These are phyloP conservation scores for Starmerella stigmatis DNA, from an alignment of 805 yeast genomes.

Conservation along the genomic window DNA sequence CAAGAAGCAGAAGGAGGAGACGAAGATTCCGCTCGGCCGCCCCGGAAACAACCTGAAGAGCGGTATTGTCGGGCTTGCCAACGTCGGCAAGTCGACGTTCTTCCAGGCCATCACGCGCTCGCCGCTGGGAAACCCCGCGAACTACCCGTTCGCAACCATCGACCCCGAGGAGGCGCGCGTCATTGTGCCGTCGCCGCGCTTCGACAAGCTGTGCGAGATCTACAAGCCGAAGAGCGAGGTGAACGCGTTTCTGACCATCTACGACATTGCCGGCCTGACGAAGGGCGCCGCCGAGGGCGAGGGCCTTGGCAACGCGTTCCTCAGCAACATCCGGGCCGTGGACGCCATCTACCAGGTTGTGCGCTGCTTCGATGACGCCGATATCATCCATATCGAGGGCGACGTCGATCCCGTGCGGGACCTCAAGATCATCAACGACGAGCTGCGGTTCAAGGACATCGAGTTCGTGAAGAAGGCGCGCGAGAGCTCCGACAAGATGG, in stretches of 20 bases:
- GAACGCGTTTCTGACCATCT: constrained; percentile 86
- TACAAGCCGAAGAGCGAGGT: constrained; percentile 76
- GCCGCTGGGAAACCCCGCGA: constrained; percentile 91
- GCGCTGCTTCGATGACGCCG: constrained; percentile 95
- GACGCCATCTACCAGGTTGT: constrained; percentile 98
- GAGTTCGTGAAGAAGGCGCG: constrained; percentile 82
- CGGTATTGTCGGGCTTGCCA: constrained; percentile 82
- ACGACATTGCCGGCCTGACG: constrained; percentile 96
- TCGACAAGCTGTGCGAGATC: constrained; percentile 61
- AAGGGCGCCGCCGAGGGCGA: constrained; percentile 95
- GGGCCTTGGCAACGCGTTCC: constrained; percentile 95
- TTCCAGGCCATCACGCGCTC: constrained; percentile 94
- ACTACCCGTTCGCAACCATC: constrained; percentile 95
- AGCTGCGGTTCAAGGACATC: constrained; percentile 90
- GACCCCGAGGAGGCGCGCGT: constrained; percentile 98
- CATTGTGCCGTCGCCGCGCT: constrained; percentile 80
- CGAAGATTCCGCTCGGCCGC: constrained; percentile 70
- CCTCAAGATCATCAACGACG: constrained; percentile 80
- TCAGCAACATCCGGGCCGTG: constrained; percentile 92
- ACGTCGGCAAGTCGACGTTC: constrained; percentile 92
- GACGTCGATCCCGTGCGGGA: constrained; percentile 94
- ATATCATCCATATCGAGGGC: constrained; percentile 92
- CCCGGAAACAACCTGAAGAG: constrained; percentile 63
- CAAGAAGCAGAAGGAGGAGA: constrained; percentile 58
- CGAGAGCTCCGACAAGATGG: constrained; percentile 66